Evolutionary conservation across 305 asterid genomes (phyloP).

Genomic region (Fraxinus albicans): DNA sequence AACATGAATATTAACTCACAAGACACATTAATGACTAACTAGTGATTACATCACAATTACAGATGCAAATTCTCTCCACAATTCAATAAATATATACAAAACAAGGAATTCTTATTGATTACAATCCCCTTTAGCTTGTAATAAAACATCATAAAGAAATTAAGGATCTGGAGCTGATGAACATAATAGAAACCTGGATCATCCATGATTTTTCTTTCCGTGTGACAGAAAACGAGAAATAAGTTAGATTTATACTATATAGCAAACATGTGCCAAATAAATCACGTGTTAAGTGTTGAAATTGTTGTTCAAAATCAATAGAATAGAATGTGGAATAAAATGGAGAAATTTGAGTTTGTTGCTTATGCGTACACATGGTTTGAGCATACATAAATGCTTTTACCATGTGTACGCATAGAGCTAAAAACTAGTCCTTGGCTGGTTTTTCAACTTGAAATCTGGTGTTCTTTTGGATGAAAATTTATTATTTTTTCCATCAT

Average conservation of each 20-base stretch:
- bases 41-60: background rate
- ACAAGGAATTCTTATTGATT: background rate
- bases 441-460: no score
- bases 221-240: background rate
- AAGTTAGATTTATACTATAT: background rate
- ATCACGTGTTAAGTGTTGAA: background rate
- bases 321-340: no score
- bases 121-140: background rate
- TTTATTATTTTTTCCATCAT: no score
- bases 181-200: background rate
- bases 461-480: no score
- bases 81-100: background rate
- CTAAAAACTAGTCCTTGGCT: no score
- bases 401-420: no score
- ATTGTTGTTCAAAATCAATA: no score
- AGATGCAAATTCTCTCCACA: background rate
- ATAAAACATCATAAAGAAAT: background rate
- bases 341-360: no score
- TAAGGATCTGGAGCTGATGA: background rate
- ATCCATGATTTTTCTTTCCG: conserved; percentile 18
- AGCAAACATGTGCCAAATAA: conserved; percentile 3
- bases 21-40: background rate
- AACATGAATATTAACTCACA: background rate
- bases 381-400: no score
- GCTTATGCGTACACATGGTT: no score